phyloP scores from a whole-genome alignment of 768 basidiomycete genomes.

The Boletellus emodensis region DNA sequence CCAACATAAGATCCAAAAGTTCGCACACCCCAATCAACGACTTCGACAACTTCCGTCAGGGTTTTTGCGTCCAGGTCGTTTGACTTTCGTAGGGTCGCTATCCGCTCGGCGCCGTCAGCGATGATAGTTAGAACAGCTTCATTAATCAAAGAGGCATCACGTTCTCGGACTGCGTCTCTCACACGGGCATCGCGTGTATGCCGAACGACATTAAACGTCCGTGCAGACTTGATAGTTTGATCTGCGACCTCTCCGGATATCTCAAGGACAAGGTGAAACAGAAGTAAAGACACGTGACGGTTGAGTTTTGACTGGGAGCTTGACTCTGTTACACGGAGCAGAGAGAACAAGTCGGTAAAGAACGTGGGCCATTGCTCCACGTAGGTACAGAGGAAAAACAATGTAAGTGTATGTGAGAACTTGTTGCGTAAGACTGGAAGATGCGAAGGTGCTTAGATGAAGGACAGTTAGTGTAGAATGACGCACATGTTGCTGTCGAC shows the following conservation, averaged over 20 bases:
- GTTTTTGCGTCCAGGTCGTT: conserved; percentile 44
- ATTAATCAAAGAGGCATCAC: conserved; percentile 83
- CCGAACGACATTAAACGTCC: conserved; percentile 64
- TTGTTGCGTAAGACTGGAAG: conserved; percentile 85
- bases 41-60: conserved; percentile 60
- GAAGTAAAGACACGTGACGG: conserved; percentile 78
- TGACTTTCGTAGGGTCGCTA: conserved; percentile 49
- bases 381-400: conserved; percentile 87
- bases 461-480: background rate
- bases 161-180: conserved; percentile 84
- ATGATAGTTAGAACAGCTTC: conserved; percentile 84
- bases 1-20: conserved; percentile 94
- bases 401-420: conserved; percentile 84
- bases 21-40: conserved; percentile 88
- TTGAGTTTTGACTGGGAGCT: conserved; percentile 63
- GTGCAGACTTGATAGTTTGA: conserved; percentile 85
- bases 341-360: conserved; percentile 71
- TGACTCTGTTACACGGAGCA: conserved; percentile 62
- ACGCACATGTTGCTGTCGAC: conserved; percentile 75
- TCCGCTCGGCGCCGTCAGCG: conserved; percentile 60
- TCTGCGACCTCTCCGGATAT: conserved; percentile 98
- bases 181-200: conserved; percentile 80
- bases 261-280: conserved; percentile 90
- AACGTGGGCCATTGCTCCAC: conserved; percentile 82
- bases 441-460: conserved; percentile 7